These are phyloP conservation scores for Lactuca saligna DNA, from an alignment of 129 eudicot genomes.

Conservation along the genomic window DNA sequence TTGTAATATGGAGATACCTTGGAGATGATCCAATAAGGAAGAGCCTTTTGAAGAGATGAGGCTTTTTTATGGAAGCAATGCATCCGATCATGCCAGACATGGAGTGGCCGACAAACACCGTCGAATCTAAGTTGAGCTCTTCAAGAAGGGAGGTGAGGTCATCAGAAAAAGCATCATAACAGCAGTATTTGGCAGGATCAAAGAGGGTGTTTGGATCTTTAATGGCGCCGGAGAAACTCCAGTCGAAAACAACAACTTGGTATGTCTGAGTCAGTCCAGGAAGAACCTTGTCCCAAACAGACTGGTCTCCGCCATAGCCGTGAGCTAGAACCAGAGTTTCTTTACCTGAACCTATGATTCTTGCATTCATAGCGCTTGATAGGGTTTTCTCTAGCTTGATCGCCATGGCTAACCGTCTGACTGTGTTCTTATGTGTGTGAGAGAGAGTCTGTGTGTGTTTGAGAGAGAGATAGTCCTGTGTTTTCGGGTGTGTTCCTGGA, in stretches of 20 bases:
- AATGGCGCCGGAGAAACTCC: constrained; percentile 78
- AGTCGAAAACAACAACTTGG: constrained; percentile 65
- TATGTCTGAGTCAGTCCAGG: constrained; percentile 38
- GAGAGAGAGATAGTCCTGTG: constrained; percentile 10
- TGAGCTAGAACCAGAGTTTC: constrained; percentile 70
- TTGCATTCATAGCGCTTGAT: constrained; percentile 61
- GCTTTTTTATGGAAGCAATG: constrained; percentile 81
- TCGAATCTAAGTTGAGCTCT: constrained; percentile 56
- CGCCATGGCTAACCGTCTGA: constrained; percentile 39
- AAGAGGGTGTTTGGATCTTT: constrained; percentile 56
- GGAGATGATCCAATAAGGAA: constrained; percentile 82
- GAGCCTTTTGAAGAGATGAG: constrained; percentile 70
- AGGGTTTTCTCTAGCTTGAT: constrained; percentile 36
- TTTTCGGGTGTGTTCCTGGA: constrained; percentile 20
- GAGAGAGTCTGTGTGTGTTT: neutral
- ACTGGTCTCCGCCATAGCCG: constrained; percentile 86
- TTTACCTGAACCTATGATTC: constrained; percentile 55
- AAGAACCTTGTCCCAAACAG: constrained; percentile 73
- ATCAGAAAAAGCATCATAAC: constrained; percentile 65
- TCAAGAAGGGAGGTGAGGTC: constrained; percentile 63
- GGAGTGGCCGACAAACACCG: constrained; percentile 76
- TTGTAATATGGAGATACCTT: constrained; percentile 38
- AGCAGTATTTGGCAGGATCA: constrained; percentile 46
- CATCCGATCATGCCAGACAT: constrained; percentile 97
- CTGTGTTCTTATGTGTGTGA: neutral